phyloP scores from a whole-genome alignment of 108 stramenopile species.

The Fragilariopsis cylindrus region DNA sequence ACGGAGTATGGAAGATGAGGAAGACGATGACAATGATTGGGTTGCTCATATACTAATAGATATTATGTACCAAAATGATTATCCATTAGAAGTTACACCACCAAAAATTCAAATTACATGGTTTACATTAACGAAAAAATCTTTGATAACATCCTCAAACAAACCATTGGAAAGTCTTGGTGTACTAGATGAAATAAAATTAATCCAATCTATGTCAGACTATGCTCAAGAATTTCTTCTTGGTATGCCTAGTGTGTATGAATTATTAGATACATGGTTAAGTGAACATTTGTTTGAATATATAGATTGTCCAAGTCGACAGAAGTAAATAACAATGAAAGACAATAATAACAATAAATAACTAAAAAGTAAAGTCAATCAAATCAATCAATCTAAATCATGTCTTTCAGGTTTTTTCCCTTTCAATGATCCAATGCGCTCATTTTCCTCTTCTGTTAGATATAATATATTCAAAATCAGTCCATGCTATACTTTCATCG shows the following conservation, averaged over 20 bases:
- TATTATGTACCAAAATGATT: conserved; percentile 21
- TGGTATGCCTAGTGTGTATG: conserved; percentile 36
- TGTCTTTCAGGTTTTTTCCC: no score
- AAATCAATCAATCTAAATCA: background rate
- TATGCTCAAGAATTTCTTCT: conserved; percentile 27
- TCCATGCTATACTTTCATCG: no score
- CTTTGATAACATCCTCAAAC: conserved; percentile 21
- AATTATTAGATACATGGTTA: conserved; percentile 39
- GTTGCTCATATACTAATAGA: conserved; percentile 29
- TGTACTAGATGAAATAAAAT: conserved; percentile 21
- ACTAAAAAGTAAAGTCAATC: background rate
- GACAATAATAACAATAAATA: background rate
- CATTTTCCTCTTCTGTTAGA: no score
- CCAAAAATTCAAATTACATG: conserved; percentile 20
- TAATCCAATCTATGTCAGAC: conserved; percentile 19
- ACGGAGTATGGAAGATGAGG: conserved; percentile 30
- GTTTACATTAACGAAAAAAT: conserved; percentile 31
- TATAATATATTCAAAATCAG: no score
- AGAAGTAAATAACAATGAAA: conserved; percentile 2
- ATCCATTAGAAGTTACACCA: conserved; percentile 32
- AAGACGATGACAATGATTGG: conserved; percentile 25
- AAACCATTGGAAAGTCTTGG: conserved; percentile 51
- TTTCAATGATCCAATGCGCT: no score
- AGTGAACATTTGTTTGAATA: conserved; percentile 41
- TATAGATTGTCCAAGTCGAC: conserved; percentile 8